Evolutionary conservation across 1,139 yeast species (phyloP).

Genomic region (Suhomyces terraborum): DNA sequence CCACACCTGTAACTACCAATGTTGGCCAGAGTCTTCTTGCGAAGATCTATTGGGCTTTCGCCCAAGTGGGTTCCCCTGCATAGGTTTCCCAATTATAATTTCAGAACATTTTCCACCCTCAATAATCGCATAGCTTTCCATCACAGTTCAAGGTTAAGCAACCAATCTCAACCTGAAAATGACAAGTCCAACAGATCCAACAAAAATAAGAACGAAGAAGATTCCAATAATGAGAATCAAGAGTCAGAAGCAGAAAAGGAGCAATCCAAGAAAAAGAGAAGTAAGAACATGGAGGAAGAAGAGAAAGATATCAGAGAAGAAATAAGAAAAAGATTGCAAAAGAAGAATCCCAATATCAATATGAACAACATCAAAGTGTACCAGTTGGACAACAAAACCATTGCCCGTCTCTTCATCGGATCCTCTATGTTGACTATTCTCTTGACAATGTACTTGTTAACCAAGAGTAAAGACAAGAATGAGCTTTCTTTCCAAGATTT

Average conservation of each 20-base stretch:
- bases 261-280: constrained; percentile 9
- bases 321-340: constrained; percentile 33
- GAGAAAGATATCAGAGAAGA: constrained; percentile 35
- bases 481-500: constrained; percentile 89
- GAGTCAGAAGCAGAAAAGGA: constrained; percentile 7
- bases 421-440: constrained; percentile 20
- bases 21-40: constrained; percentile 8
- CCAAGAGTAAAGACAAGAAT: constrained; percentile 25
- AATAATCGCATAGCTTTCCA: constrained; percentile 6
- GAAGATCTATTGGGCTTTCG: constrained; percentile 3
- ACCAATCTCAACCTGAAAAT: constrained; percentile 1
- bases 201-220: constrained; percentile 3
- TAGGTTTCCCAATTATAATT: neutral
- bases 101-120: constrained; percentile 5
- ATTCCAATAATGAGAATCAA: neutral
- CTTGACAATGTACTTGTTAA: constrained; percentile 19
- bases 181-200: neutral
- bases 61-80: constrained; percentile 2
- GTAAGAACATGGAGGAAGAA: constrained; percentile 16
- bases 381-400: constrained; percentile 28
- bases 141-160: constrained; percentile 1
- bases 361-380: constrained; percentile 36
- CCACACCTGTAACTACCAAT: too few species aligned
- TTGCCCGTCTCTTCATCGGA: constrained; percentile 18
- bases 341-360: constrained; percentile 35